phyloP scores from a whole-genome alignment of 768 basidiomycete species.

The Leucocoprinus birnbaumii region DNA sequence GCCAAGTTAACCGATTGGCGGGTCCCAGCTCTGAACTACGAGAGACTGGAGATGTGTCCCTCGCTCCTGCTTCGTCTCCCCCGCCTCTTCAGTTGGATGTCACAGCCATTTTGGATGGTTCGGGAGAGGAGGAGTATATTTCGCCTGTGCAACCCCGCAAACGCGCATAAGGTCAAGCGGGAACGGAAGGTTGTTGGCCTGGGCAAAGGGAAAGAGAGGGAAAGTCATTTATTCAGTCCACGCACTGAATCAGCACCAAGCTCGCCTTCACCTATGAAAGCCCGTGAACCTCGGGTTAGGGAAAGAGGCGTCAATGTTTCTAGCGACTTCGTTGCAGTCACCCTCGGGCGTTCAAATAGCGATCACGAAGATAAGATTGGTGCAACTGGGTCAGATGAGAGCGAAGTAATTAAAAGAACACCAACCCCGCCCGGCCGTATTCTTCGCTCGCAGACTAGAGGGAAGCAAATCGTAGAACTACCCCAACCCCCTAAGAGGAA shows the following conservation, averaged over 20 bases:
- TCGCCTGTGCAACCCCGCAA: slow-evolving; percentile 21
- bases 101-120: slow-evolving; percentile 18
- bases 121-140: slow-evolving; percentile 1
- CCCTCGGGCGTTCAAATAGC: slow-evolving; percentile 13
- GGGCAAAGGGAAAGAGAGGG: slow-evolving; percentile 16
- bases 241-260: slow-evolving; percentile 28
- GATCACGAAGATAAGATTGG: slow-evolving; percentile 10
- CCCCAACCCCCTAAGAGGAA: background rate
- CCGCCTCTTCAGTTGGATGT: slow-evolving; percentile 20
- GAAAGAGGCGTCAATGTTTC: slow-evolving; percentile 10
- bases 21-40: slow-evolving; percentile 6
- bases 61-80: slow-evolving; percentile 27
- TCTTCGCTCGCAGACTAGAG: slow-evolving; percentile 17
- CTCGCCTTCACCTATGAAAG: slow-evolving; percentile 37
- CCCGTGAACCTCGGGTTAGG: slow-evolving; percentile 10
- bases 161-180: slow-evolving; percentile 30
- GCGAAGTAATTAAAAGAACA: slow-evolving; percentile 5
- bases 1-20: background rate
- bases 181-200: slow-evolving; percentile 23
- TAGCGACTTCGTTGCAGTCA: slow-evolving; percentile 6
- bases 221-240: slow-evolving; percentile 30
- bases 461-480: slow-evolving; percentile 3
- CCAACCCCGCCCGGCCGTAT: slow-evolving; percentile 10
- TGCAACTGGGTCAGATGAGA: background rate
- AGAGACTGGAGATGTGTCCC: slow-evolving; percentile 20